Conservation (phyloP, 345 rosid species). For the Pistacia atlantica region DNA sequence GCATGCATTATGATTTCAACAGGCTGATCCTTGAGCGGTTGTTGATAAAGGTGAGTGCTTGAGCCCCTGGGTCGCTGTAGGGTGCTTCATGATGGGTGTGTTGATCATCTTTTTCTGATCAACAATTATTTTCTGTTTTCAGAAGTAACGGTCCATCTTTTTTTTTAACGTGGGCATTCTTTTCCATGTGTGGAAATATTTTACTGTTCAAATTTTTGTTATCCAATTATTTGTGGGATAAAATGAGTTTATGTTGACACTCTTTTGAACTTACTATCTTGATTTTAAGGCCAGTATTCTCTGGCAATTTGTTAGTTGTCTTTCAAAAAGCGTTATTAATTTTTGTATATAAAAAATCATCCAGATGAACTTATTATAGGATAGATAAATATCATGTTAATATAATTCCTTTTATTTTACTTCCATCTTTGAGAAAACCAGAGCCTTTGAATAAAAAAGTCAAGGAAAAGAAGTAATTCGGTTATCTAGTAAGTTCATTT, state of each 20-base stretch:
- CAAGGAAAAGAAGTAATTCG: background rate
- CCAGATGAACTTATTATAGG: background rate
- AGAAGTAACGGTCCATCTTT: conserved; percentile 27
- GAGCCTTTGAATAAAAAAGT: background rate
- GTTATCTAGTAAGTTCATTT: background rate
- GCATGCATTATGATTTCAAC: conserved; percentile 12
- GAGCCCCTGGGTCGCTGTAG: conserved; percentile 94
- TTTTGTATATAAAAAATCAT: background rate
- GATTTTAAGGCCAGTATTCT: conserved; percentile 19
- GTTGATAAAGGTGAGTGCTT: conserved; percentile 74
- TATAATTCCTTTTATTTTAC: background rate
- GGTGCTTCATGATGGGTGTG: conserved; percentile 89
- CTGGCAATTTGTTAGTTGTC: conserved; percentile 10
- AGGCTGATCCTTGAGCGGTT: conserved; percentile 17
- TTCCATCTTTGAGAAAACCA: background rate
- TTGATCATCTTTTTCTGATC: conserved; percentile 81
- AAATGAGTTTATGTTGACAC: conserved; percentile 12
- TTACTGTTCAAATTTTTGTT: conserved; percentile 8
- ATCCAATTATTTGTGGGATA: conserved; percentile 17
- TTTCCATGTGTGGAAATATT: conserved; percentile 7
- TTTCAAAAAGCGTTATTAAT: background rate
- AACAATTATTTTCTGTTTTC: conserved; percentile 14
- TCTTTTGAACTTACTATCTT: conserved; percentile 11
- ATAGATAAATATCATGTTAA: background rate
- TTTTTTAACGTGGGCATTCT: conserved; percentile 10